A percentile compares a stretch with the other conserved stretches of the same genome.
These are phyloP conservation scores for Phytophthora nicotianae DNA, from an alignment of 352 stramenopile genomes.

Conservation along the genomic window DNA sequence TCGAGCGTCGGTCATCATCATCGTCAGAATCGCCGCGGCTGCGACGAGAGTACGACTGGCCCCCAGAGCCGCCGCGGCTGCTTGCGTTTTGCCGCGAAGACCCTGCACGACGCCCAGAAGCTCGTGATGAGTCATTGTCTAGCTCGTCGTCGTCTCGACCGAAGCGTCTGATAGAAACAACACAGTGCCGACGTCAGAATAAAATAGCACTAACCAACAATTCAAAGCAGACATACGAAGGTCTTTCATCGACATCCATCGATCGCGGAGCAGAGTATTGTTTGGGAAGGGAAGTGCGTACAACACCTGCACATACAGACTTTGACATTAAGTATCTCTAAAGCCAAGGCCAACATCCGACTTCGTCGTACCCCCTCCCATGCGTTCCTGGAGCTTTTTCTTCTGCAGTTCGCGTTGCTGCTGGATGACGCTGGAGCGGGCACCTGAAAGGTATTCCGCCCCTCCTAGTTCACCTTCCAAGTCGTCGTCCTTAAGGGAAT, in stretches of 20 bases:
- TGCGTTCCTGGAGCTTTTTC: constrained; percentile 86
- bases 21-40: constrained; percentile 55
- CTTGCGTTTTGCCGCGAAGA: constrained; percentile 22
- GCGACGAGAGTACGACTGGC: constrained; percentile 35
- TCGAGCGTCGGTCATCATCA: constrained; percentile 43
- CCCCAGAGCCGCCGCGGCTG: constrained; percentile 15
- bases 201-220: background rate
- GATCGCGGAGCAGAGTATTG: constrained; percentile 80
- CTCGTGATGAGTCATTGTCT: constrained; percentile 51
- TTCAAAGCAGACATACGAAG: constrained; percentile 58
- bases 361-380: constrained; percentile 63
- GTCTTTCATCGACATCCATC: constrained; percentile 80
- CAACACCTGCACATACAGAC: constrained; percentile 51
- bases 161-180: constrained; percentile 52
- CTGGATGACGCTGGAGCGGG: constrained; percentile 79
- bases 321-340: background rate
- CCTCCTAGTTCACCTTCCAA: constrained; percentile 60
- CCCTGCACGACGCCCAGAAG: constrained; percentile 28
- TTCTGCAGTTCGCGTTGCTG: constrained; percentile 87
- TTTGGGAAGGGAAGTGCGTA: constrained; percentile 73
- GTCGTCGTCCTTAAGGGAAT: constrained; percentile 82
- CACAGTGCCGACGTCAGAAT: background rate
- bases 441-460: constrained; percentile 62
- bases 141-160: constrained; percentile 71
- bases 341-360: background rate